phyloP scores from a whole-genome alignment of 1,139 yeast species.

The Blastobotrys petasosporus region DNA sequence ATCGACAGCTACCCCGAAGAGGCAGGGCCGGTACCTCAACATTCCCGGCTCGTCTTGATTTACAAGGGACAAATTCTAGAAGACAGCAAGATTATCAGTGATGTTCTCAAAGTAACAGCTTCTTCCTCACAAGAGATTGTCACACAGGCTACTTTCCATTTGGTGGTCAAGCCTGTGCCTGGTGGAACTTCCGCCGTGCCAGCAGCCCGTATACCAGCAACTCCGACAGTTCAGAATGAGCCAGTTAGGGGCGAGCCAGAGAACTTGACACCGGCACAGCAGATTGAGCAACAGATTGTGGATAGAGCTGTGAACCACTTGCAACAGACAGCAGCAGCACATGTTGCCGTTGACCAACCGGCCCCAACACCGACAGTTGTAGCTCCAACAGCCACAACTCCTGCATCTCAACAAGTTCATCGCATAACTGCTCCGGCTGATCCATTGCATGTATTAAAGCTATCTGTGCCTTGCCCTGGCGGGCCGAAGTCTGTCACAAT shows the following conservation, averaged over 20 bases:
- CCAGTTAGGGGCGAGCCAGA: too few relatives aligned
- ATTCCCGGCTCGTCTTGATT: constrained; percentile 3
- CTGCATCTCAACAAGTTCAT: constrained; percentile 7
- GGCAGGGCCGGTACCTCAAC: neutral
- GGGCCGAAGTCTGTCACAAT: constrained; percentile 9
- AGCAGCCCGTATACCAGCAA: neutral
- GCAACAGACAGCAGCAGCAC: neutral
- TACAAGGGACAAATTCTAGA: constrained; percentile 7
- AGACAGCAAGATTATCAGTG: constrained; percentile 1
- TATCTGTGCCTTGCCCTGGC: constrained; percentile 8
- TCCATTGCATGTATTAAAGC: constrained; percentile 9
- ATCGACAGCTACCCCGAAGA: neutral
- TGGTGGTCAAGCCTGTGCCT: constrained; percentile 6
- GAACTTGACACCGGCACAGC: too few relatives aligned
- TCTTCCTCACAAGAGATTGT: neutral
- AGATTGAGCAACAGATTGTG: too few relatives aligned
- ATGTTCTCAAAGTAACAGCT: too few relatives aligned
- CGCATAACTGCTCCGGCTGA: constrained; percentile 6
- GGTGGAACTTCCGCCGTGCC: neutral
- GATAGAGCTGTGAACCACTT: too few relatives aligned
- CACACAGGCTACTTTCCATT: constrained; percentile 6
- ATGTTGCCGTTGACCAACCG: neutral
- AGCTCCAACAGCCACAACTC: constrained; percentile 1
- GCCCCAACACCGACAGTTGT: neutral
- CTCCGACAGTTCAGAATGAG: neutral